Evolutionary conservation across 805 yeast species (phyloP), one percentile per base, ranked within the genome.

Genomic region (Lipomyces spencermartinsiae): DNA sequence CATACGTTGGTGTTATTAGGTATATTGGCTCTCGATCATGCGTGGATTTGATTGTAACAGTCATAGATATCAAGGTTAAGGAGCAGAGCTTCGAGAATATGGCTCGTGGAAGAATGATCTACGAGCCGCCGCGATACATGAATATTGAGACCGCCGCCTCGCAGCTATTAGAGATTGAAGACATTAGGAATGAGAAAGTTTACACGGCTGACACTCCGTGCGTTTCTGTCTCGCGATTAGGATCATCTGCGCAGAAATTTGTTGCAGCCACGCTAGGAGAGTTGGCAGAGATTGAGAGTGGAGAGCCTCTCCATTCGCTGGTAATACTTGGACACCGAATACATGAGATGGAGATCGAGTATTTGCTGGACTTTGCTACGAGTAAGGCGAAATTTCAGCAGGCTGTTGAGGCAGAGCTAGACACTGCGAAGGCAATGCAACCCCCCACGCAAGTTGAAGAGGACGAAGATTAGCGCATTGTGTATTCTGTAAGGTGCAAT

Each of bases 61-160:
- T 8, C 34, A 14, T 31, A 64, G 66, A 94, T 77, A 94, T 94
- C 78, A 94, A 94, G 78, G 99, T 94, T 58, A 95, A 95, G 79
- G 99, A 94, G 78, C 99, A 95, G 80, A 92, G 96, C 76, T 85
- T 93, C 70, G 97, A 93, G 76, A 94, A 93, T 77, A 86, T 94
- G 88, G 96, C 97, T 59, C 86, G 97, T 69, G 98, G 98, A 1
- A 86, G 95, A 78, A 81, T 89, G 59, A 91, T 94, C 49, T 94
- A 92, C 77, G 99, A 94, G 79, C 98, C 98, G 46, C 99, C 99
- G 61, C 85, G 99, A 77, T 94, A 93, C 80, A 94, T 94, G 99
- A 86, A 88, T 70, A 93, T 95, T 71, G 86, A 89, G 63, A 92
- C 96, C 59, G 97, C 97, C 68, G 93, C 97, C 53, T 84, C 85